phyloP scores from a whole-genome alignment of 139 green algal species.

The Limnomonas spitsbergensis region DNA sequence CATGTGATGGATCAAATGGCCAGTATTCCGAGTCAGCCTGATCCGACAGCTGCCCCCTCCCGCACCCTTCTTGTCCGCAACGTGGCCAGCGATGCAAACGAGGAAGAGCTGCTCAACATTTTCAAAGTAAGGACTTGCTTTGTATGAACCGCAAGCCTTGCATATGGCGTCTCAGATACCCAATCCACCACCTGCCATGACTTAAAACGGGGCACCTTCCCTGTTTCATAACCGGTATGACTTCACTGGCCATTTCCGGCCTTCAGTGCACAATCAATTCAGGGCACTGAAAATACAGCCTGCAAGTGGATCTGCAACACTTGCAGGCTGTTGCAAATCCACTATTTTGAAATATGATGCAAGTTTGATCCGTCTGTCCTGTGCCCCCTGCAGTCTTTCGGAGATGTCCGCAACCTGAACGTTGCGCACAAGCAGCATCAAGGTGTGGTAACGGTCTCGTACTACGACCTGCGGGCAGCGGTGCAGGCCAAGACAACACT shows the following conservation, averaged over 20 bases:
- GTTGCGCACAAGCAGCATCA: constrained; percentile 63
- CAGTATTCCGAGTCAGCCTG: no score
- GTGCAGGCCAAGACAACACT: constrained; percentile 65
- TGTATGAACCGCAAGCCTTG: constrained; percentile 1
- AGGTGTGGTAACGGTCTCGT: constrained; percentile 85
- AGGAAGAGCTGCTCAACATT: constrained; percentile 55
- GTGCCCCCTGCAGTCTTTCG: constrained; percentile 59
- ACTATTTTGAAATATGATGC: no score
- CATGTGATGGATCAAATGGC: no score
- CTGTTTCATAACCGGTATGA: no score
- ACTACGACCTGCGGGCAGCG: constrained; percentile 84
- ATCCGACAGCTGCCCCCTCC: constrained; percentile 43
- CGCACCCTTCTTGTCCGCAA: constrained; percentile 79
- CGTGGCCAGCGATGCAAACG: constrained; percentile 41
- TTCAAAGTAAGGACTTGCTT: constrained; percentile 24
- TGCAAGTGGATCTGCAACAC: no score
- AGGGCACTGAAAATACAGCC: neutral
- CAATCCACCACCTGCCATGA: no score
- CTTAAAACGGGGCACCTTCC: no score
- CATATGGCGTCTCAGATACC: constrained; percentile 17
- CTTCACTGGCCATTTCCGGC: no score
- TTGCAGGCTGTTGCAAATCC: no score
- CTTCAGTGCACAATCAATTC: neutral
- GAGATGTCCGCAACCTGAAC: constrained; percentile 80
- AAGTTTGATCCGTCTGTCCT: neutral